Conservation (phyloP, 2,329 filamentous ascomycete genomes). For the Colletotrichum eremochloae region DNA sequence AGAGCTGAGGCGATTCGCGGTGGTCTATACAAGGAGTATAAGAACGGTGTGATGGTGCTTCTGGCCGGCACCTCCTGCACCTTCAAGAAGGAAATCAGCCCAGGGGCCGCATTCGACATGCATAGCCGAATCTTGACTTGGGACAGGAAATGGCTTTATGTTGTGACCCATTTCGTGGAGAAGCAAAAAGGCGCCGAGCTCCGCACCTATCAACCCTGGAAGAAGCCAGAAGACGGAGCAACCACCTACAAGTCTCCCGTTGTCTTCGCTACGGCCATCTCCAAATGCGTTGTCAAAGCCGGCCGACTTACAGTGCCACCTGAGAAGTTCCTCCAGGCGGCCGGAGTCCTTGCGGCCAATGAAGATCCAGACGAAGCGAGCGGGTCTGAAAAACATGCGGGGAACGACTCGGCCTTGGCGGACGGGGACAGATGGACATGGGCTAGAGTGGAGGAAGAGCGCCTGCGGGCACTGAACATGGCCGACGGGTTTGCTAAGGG, state of each 20-base stretch:
- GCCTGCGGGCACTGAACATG: constrained; percentile 14
- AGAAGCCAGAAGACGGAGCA: constrained; percentile 58
- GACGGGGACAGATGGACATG: constrained; percentile 30
- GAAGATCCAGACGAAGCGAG: neutral
- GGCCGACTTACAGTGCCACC: constrained; percentile 88
- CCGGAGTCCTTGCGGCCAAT: constrained; percentile 18
- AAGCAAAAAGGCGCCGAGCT: constrained; percentile 53
- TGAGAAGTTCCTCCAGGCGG: constrained; percentile 31
- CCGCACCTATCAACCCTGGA: constrained; percentile 53
- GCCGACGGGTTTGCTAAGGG: constrained; percentile 30
- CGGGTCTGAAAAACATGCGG: neutral
- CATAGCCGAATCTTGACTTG: constrained; percentile 64
- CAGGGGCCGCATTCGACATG: constrained; percentile 78
- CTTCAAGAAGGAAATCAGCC: constrained; percentile 80
- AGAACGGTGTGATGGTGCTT: constrained; percentile 66
- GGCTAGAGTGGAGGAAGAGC: constrained; percentile 33
- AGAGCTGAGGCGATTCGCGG: constrained; percentile 29
- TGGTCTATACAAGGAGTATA: constrained; percentile 56
- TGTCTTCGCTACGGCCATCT: constrained; percentile 74
- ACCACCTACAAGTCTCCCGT: constrained; percentile 43
- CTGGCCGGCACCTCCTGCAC: constrained; percentile 80
- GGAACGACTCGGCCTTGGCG: neutral
- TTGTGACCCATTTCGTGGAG: constrained; percentile 50
- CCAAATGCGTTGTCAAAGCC: constrained; percentile 87
- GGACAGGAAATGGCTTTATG: constrained; percentile 51